Evolutionary conservation across 1,284 basidiomycete genomes (phyloP).

Genomic region (Marasmius sp.): DNA sequence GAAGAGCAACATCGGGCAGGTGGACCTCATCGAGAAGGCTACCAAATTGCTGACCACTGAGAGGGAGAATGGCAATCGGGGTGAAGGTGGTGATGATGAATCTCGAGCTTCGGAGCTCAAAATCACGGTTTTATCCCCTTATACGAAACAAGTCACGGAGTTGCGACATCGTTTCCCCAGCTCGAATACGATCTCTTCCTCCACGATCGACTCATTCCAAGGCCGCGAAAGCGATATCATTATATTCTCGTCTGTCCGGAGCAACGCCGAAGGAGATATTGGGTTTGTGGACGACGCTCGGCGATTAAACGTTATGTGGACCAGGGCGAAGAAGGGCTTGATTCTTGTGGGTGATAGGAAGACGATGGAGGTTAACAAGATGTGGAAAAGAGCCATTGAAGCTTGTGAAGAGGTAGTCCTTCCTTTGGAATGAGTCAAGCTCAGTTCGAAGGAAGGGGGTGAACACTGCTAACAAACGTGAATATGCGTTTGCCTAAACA

Average conservation of each 20-base stretch:
- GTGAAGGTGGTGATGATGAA: constrained; percentile 6
- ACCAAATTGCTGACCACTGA: constrained; percentile 27
- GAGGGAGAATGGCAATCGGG: neutral
- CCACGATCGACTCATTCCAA: constrained; percentile 76
- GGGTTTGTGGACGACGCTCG: constrained; percentile 73
- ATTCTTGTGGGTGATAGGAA: constrained; percentile 64
- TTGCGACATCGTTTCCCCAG: constrained; percentile 42
- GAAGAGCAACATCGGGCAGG: constrained; percentile 61
- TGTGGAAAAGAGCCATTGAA: constrained; percentile 55
- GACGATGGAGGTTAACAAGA: constrained; percentile 47
- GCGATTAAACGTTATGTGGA: constrained; percentile 76
- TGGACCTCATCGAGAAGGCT: constrained; percentile 41
- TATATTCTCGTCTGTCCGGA: constrained; percentile 70
- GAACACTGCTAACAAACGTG: too few species aligned
- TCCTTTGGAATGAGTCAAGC: neutral
- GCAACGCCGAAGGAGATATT: constrained; percentile 56
- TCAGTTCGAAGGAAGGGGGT: too few species aligned
- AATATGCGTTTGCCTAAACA: too few species aligned
- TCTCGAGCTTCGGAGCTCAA: constrained; percentile 24
- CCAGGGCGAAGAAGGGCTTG: constrained; percentile 61
- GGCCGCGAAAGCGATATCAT: constrained; percentile 74
- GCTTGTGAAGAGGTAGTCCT: constrained; percentile 37
- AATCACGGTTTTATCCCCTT: constrained; percentile 59
- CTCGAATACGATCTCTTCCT: constrained; percentile 36
- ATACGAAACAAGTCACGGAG: constrained; percentile 51